Evolutionary conservation across 129 eudicot species (phyloP).

Genomic region (Saussurea involucrata): DNA sequence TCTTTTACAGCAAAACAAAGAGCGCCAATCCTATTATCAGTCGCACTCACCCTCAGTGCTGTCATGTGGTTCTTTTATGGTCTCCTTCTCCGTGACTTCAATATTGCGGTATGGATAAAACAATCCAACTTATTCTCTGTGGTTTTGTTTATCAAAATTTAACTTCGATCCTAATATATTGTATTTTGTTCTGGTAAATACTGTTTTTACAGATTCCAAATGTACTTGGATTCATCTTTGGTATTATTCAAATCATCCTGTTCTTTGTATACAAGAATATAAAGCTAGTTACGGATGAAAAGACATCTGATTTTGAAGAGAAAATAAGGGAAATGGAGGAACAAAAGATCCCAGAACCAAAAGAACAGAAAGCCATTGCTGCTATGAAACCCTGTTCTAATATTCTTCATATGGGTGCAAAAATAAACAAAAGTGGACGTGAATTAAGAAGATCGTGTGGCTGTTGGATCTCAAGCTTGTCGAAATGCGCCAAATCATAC

Average conservation of each 20-base stretch:
- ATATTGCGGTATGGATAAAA: conserved; percentile 23
- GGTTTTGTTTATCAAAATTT: not conserved
- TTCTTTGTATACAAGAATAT: conserved; percentile 25
- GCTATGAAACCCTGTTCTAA: not conserved
- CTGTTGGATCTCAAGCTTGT: not conserved
- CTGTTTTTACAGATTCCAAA: conserved; percentile 25
- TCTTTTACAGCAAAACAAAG: conserved; percentile 21
- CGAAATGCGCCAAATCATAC: conserved; percentile 2
- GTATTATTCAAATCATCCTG: conserved; percentile 22
- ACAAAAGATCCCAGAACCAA: conserved; percentile 11
- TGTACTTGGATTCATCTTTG: conserved; percentile 29
- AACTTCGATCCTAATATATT: not conserved
- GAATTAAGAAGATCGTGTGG: conserved; percentile 9
- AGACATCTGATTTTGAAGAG: not conserved
- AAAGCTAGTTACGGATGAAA: conserved; percentile 2
- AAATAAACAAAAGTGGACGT: not conserved
- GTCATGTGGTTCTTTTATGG: not conserved
- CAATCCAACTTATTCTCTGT: not conserved
- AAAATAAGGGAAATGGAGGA: conserved; percentile 7
- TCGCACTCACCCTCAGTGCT: conserved; percentile 18
- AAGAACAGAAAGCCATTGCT: not conserved
- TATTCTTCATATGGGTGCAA: conserved; percentile 4
- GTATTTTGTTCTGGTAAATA: not conserved
- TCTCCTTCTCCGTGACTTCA: conserved; percentile 13
- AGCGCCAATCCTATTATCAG: conserved; percentile 25